phyloP scores from a whole-genome alignment of 768 basidiomycete species.

The Tephrocybe sp. region DNA sequence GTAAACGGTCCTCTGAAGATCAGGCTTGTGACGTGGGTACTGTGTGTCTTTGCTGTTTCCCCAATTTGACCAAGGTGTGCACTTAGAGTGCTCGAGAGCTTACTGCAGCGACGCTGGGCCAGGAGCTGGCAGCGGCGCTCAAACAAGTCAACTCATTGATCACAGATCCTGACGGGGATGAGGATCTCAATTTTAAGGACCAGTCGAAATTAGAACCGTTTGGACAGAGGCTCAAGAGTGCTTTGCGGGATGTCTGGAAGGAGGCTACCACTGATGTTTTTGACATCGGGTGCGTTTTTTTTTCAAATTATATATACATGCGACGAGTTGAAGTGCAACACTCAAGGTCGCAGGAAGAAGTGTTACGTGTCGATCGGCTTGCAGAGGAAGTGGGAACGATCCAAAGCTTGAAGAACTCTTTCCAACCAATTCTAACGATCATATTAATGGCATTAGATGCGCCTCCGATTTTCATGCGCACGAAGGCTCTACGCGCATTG shows the following conservation, averaged over 20 bases:
- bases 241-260: slow-evolving; percentile 75
- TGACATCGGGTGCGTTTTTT: slow-evolving; percentile 64
- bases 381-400: slow-evolving; percentile 77
- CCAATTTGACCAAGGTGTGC: not conserved
- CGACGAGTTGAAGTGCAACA: not conserved
- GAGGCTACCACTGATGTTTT: slow-evolving; percentile 73
- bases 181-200: slow-evolving; percentile 45
- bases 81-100: slow-evolving; percentile 81
- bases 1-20: slow-evolving; percentile 72
- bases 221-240: slow-evolving; percentile 56
- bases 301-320: not conserved
- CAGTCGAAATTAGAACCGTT: slow-evolving; percentile 43
- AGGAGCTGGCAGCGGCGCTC: slow-evolving; percentile 76
- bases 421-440: slow-evolving; percentile 80
- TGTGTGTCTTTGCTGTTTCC: not conserved
- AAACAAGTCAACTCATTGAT: slow-evolving; percentile 56
- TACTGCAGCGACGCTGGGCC: slow-evolving; percentile 75
- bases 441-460: slow-evolving; percentile 82
- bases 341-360: slow-evolving; percentile 70
- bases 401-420: slow-evolving; percentile 76
- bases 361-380: slow-evolving; percentile 62
- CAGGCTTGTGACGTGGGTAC: slow-evolving; percentile 74
- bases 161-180: slow-evolving; percentile 42
- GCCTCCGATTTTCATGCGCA: slow-evolving; percentile 87
- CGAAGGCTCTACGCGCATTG: slow-evolving; percentile 88